Conservation (phyloP, 352 stramenopile genomes). For the Globisporangium nunn region DNA sequence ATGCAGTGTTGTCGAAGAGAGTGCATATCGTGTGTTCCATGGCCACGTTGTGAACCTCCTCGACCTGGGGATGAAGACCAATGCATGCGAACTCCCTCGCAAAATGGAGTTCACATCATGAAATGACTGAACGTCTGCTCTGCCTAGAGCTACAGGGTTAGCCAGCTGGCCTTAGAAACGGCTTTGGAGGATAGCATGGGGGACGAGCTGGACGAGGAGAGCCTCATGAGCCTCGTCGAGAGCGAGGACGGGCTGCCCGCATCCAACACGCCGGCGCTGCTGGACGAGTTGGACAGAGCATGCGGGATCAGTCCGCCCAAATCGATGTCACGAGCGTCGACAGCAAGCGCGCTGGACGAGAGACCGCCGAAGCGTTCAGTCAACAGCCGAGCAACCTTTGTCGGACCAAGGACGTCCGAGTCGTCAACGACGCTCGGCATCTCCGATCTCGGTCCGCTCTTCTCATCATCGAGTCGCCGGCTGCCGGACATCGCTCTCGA, state of each 20-base stretch:
- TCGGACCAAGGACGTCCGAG: background rate
- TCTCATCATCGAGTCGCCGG: background rate
- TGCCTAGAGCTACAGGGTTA: too few species aligned
- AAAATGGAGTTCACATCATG: too few species aligned
- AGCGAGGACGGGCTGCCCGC: background rate
- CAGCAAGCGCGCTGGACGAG: background rate
- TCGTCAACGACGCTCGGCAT: background rate
- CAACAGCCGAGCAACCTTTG: slow-evolving; percentile 1
- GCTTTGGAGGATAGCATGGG: too few species aligned
- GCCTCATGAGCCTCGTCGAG: slow-evolving; percentile 3
- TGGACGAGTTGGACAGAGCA: background rate
- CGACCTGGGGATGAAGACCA: too few species aligned
- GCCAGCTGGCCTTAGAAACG: too few species aligned
- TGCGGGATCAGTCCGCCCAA: background rate
- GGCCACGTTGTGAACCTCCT: too few species aligned
- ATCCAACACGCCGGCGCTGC: background rate
- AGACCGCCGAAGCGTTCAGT: background rate
- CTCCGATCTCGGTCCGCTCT: background rate
- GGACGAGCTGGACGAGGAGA: slow-evolving; percentile 9
- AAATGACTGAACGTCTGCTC: too few species aligned
- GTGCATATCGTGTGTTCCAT: too few species aligned
- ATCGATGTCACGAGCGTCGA: background rate
- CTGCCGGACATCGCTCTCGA: slow-evolving; percentile 14
- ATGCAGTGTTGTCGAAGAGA: too few species aligned
- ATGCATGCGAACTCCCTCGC: too few species aligned